Evolutionary conservation across 257 asterid species (phyloP).

Genomic region (Scutellaria baicalensis): DNA sequence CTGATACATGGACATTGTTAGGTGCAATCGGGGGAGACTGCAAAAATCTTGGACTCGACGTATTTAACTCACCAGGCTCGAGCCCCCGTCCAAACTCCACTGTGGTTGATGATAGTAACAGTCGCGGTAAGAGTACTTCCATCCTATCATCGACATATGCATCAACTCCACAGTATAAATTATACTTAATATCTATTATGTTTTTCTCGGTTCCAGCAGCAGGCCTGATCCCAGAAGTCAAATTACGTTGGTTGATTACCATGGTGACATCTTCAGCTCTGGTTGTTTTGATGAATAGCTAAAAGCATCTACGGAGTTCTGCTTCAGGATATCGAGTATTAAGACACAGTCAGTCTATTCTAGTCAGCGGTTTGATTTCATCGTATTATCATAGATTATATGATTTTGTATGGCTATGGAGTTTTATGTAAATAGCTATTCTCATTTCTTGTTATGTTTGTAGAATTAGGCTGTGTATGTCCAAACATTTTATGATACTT

Average conservation of each 20-base stretch:
- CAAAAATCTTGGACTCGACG: slow-evolving; percentile 11
- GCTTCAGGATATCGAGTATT: neutral
- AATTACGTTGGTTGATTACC: slow-evolving; percentile 28
- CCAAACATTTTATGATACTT: neutral
- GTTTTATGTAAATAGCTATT: neutral
- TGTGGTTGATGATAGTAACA: neutral
- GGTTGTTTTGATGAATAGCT: slow-evolving; percentile 12
- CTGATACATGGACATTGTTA: neutral
- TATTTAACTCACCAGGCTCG: slow-evolving; percentile 11
- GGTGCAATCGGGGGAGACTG: slow-evolving; percentile 27
- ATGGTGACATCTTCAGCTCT: slow-evolving; percentile 27
- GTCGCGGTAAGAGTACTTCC: slow-evolving; percentile 14
- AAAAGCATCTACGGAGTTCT: neutral
- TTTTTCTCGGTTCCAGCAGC: slow-evolving; percentile 17
- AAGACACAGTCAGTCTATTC: neutral
- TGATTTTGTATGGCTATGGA: neutral
- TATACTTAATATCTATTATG: neutral
- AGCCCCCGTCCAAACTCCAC: slow-evolving; percentile 7
- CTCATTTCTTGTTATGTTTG: neutral
- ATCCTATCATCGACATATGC: neutral
- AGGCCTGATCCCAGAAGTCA: slow-evolving; percentile 16
- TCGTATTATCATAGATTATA: neutral
- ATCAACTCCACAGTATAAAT: neutral
- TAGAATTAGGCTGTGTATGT: neutral
- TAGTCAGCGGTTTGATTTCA: neutral